Evolutionary conservation across 495 filamentous ascomycete genomes (phyloP).

Genomic region (Aspergillus hancockii): DNA sequence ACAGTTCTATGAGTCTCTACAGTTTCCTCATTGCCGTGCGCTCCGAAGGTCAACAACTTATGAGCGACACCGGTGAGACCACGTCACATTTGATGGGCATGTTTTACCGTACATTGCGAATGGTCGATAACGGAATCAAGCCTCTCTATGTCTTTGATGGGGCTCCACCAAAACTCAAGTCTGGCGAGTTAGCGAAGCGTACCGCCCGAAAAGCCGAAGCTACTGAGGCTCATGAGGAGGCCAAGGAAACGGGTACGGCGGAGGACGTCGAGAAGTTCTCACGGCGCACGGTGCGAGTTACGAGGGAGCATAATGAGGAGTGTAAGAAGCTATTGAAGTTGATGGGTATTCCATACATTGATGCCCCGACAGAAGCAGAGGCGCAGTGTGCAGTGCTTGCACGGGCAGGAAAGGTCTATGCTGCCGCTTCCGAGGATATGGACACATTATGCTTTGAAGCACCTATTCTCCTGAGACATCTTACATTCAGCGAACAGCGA

Average conservation of each 20-base stretch:
- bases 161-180: slow-evolving; percentile 94
- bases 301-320: slow-evolving; percentile 91
- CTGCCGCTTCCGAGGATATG: slow-evolving; percentile 97
- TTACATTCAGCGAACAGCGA: slow-evolving; percentile 94
- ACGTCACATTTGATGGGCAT: slow-evolving; percentile 98
- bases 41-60: slow-evolving; percentile 93
- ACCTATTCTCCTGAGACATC: slow-evolving; percentile 85
- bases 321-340: slow-evolving; percentile 86
- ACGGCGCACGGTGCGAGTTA: slow-evolving; percentile 91
- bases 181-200: slow-evolving; percentile 90
- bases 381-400: slow-evolving; percentile 93
- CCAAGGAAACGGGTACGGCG: slow-evolving; percentile 94
- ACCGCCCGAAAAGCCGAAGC: slow-evolving; percentile 90
- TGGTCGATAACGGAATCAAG: slow-evolving; percentile 98
- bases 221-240: slow-evolving; percentile 83
- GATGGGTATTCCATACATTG: slow-evolving; percentile 95
- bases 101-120: slow-evolving; percentile 98
- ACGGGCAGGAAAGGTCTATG: slow-evolving; percentile 91
- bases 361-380: slow-evolving; percentile 95
- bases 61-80: slow-evolving; percentile 88
- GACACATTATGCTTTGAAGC: slow-evolving; percentile 95
- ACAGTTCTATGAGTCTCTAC: slow-evolving; percentile 97
- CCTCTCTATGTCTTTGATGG: slow-evolving; percentile 98
- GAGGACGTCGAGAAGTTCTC: slow-evolving; percentile 98
- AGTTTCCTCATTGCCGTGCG: slow-evolving; percentile 97